Evolutionary conservation across 2,329 filamentous ascomycete species (phyloP), one percentile per base, ranked within the genome.

Genomic region (Penicillium brevicompactum): DNA sequence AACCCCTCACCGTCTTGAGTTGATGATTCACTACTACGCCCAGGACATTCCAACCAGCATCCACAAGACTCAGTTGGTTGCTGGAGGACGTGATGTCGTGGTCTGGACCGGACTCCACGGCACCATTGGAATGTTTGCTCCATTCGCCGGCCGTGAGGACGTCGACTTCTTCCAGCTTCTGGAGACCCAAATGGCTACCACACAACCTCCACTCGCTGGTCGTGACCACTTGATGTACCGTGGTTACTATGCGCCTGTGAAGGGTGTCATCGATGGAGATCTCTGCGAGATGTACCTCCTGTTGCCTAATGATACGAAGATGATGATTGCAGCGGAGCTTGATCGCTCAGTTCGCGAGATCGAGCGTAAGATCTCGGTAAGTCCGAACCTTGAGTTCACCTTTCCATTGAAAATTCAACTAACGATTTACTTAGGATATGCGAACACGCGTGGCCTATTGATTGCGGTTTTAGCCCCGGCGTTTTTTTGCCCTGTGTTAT

Each of bases 121-220:
- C 46, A 97, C 94, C 0, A 85, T 99, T 38, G 94, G 93, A 46
- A 91, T 96, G 50, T 82, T 99, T 46, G 89, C 99, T 45, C 94
- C 95, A 0, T 97, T 99, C 70, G 80, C 92, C 45, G 89, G 87
- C 59, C 89, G 95, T 37, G 92, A 97, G 70, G 93, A 97, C 67
- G 90, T 95, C 47, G 94, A 97, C 73, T 97, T 99, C 77, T 99
- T 99, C 84, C 92, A 97, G 73, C 91, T 86, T 58, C 82, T 99
- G 22, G 94, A 99, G 76, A 87, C 89, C 69, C 90, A 96, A 69
- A 82, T 99, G 71, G 85, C 93, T 46, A 86, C 84, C 11, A 91
- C 96, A 69, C 92, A 96, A 68, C 84, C 92, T 34, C 93, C 93
- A 7, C 78, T 99, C 45, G 90, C 91, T 18, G 95, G 94, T 41